A percentile compares a stretch with the other conserved stretches of the same genome.
These are phyloP conservation scores for Arabidopsis hybrid DNA, from an alignment of 441 rosid genomes.

Conservation along the genomic window DNA sequence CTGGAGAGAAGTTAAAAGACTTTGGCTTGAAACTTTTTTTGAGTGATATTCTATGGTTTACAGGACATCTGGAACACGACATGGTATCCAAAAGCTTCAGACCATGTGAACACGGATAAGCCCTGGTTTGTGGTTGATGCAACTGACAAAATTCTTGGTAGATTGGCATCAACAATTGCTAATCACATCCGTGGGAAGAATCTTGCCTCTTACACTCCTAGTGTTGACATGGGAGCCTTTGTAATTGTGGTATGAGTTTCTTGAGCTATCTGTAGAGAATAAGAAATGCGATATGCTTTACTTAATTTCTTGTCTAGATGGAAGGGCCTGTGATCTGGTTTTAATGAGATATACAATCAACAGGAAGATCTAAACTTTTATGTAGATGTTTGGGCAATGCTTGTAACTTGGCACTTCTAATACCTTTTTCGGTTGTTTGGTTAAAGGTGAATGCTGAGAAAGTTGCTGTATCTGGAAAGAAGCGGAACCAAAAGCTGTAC, in stretches of 20 bases:
- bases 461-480: slow-evolving; percentile 93
- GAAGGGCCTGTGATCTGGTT: slow-evolving; percentile 7
- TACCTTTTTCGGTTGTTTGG: slow-evolving; percentile 2
- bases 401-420: slow-evolving; percentile 6
- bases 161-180: slow-evolving; percentile 90
- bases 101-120: slow-evolving; percentile 84
- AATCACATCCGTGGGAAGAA: slow-evolving; percentile 91
- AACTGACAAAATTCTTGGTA: slow-evolving; percentile 85
- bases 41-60: slow-evolving; percentile 26
- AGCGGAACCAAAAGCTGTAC: slow-evolving; percentile 91
- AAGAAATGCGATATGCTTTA: background rate
- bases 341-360: background rate
- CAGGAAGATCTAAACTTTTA: background rate
- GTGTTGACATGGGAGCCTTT: slow-evolving; percentile 97
- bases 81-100: slow-evolving; percentile 92
- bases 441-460: slow-evolving; percentile 94
- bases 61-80: slow-evolving; percentile 96
- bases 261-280: slow-evolving; percentile 8
- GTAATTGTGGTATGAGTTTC: slow-evolving; percentile 83
- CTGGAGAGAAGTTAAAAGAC: background rate
- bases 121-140: slow-evolving; percentile 92
- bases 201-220: slow-evolving; percentile 86
- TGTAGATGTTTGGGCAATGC: background rate
- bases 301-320: slow-evolving; percentile 4
- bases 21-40: background rate